Base-by-base conservation (phyloP, 768 basidiomycete genomes). In the Naematelia aurantialba region DNA sequence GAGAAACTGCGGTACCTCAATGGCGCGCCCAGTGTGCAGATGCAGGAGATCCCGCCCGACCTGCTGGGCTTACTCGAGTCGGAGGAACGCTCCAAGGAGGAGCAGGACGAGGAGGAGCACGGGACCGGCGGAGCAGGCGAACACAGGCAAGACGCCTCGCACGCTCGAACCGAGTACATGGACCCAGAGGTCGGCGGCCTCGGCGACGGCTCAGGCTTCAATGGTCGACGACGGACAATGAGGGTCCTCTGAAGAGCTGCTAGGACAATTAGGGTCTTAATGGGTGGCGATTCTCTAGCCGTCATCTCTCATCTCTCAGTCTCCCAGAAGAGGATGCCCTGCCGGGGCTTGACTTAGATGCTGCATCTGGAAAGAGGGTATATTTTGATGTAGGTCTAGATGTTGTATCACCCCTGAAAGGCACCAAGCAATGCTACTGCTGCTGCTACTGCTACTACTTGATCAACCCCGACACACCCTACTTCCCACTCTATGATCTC, bases 21-120 rank as follows among this genome's bases (percentile, higher is more conserved):
- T 61, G 92, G 93, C 29, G 96, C 94, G 44, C 94, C 94, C n/a
- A 91, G 89, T 72, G 90, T 98, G 10, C 85, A 85, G 65, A 89
- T 98, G 89, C 89, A 91, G 69, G 91, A 97, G 78, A 89, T 98
- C 25, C 94, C 96, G 2, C 93, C 93, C 0, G 88, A 93, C 68
- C 79, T 99, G 14, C 87, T 86, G 62, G 87, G 75, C 14, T 70
- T 84, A 0, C 76, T 93, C 26, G 84, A 39, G 17, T 39, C 34
- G 34, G 72, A 85, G 88, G 27, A 79, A 81, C 55, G 78, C 78
- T 14, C 87, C 87, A 42, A 87, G 89, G 69, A 85, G 82, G 69
- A 85, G 84, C 34, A 42, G 5, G 34, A 39, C 8, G 34, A 39
- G 17, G 8, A 8, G 8, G 34, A 39, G 17, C 8, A 8, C 17